Evolutionary conservation across 441 rosid genomes (phyloP), one percentile per base, ranked within the genome.

Genomic region (Croton laevigatus): DNA sequence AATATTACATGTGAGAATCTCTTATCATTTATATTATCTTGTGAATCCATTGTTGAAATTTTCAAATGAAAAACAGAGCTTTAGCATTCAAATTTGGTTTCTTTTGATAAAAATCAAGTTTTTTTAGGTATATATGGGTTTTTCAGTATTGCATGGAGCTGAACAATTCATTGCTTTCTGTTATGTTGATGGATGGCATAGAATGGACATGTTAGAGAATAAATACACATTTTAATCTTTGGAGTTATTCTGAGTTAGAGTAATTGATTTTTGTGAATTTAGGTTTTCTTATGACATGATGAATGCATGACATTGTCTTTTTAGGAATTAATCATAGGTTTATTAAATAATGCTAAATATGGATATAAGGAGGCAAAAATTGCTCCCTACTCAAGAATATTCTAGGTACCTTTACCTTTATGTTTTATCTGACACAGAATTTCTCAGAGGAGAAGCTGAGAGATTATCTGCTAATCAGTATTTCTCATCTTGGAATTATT

Each of bases 401-500:
- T 55, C 9, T 57, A 23, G 51, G 6, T 48, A 16, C 19, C 19
- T 48, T 38, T 54, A 48, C 9, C 37, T 68, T 37, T 7, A 27
- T 5, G 23, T 54, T 58, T 69, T 69, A 8, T 68, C 55, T 38
- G 52, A 40, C 12, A n/a, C n/a, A n/a, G n/a, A n/a, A n/a, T 58
- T 42, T 69, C 22, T 40, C 54, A 19, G 5, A 46, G 40, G 4
- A 55, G 51, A n/a, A 42, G n/a, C 51, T 9, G 6, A 34, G 12
- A 32, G 71, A 42, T 6, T 32, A 54, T 54, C 20, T 42, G 11
- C 32, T 37, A 6, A 36, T 19, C 27, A 34, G 37, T 23, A 10
- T 27, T 46, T 65, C 49, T 65, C 42, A 69, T 34, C 42, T 32
- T 45, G 40, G 64, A 9, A 22, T 57, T n/a, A 55, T n/a, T 69